These are phyloP conservation scores for Candida ficus DNA, from an alignment of 805 yeast species.

Conservation along the genomic window DNA sequence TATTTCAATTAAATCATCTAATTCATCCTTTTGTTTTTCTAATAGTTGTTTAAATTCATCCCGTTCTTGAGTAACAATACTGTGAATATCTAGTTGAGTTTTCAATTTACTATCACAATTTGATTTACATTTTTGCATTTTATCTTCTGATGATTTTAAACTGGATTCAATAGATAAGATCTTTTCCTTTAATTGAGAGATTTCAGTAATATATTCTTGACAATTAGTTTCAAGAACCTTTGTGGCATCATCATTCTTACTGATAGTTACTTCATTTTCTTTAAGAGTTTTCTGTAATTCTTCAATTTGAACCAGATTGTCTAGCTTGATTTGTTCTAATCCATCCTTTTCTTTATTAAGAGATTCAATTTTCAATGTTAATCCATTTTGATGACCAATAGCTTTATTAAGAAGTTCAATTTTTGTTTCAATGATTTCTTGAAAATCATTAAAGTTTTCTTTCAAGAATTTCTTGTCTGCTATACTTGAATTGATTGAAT, in stretches of 20 bases:
- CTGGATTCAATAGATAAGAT: neutral
- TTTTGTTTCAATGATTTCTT: constrained; percentile 9
- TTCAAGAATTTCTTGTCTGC: constrained; percentile 1
- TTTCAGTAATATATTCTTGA: neutral
- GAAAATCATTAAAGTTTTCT: constrained; percentile 10
- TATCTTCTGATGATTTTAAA: constrained; percentile 12
- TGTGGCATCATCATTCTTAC: neutral
- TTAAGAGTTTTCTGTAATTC: neutral
- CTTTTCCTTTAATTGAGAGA: neutral
- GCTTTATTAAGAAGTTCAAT: constrained; percentile 16
- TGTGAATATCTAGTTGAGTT: constrained; percentile 30
- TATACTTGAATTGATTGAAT: neutral
- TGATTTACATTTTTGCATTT: constrained; percentile 17
- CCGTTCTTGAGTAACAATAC: constrained; percentile 26
- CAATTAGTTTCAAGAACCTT: neutral
- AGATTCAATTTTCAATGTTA: constrained; percentile 3
- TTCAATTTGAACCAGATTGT: neutral
- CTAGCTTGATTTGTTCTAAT: neutral
- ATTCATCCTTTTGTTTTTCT: constrained; percentile 25
- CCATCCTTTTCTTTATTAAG: constrained; percentile 3
- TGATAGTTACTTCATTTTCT: neutral
- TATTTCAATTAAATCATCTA: constrained; percentile 17
- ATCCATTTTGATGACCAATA: constrained; percentile 15
- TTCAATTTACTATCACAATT: constrained; percentile 31
- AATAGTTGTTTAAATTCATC: constrained; percentile 25